Percentiles rank a stretch among this genome's conserved stretches.
Evolutionary conservation across 768 basidiomycete genomes (phyloP).

Genomic region (Tylopilus rubrobrunneus): DNA sequence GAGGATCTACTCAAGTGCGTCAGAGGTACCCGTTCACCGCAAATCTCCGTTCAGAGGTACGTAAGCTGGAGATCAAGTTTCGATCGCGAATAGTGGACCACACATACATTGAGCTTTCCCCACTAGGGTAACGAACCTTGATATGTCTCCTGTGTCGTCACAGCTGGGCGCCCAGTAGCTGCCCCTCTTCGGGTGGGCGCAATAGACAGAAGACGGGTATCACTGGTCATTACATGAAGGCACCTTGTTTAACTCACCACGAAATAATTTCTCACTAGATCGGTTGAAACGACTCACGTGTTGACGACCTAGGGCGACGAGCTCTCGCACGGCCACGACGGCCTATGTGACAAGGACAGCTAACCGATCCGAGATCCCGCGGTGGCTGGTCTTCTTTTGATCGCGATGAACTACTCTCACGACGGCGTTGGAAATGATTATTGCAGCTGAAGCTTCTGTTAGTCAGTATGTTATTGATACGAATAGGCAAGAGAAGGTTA

Average conservation of each 20-base stretch:
- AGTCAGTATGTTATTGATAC: too few relatives aligned
- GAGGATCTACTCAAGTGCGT: background rate
- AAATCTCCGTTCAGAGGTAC: background rate
- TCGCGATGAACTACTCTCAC: too few relatives aligned
- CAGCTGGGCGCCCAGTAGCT: background rate
- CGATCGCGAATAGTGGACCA: background rate
- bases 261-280: background rate
- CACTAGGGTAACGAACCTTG: background rate
- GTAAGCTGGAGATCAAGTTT: background rate
- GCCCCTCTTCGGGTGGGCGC: background rate
- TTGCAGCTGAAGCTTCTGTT: too few relatives aligned
- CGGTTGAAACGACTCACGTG: background rate
- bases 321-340: background rate
- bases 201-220: background rate
- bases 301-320: background rate
- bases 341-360: too few relatives aligned
- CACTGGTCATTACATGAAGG: background rate
- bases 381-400: too few relatives aligned
- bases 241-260: background rate
- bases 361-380: too few relatives aligned
- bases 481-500: too few relatives aligned
- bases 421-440: too few relatives aligned
- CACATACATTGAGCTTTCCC: background rate
- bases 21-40: background rate
- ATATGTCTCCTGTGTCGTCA: background rate